Base-by-base conservation (phyloP, 1,284 basidiomycete species). In the Cutaneotrichosporon cutaneum region DNA sequence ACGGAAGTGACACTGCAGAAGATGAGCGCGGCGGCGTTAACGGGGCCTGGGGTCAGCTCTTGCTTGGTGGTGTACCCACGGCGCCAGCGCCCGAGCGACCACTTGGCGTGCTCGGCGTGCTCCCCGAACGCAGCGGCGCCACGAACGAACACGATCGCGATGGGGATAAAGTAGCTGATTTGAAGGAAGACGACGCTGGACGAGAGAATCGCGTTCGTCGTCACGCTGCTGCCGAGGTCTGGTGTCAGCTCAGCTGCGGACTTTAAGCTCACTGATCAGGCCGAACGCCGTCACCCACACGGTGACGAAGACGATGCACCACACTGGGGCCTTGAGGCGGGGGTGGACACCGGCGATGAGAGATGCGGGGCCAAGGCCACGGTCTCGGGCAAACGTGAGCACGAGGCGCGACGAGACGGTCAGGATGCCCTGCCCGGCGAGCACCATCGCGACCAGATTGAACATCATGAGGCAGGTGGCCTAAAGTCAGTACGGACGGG, bases 171-270 rank as follows among this genome's bases (percentile, higher is more conserved):
- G 53, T 72, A 74, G 14, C 63, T 62, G 56, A 68, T 65, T 52
- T 69, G 66, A 32, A 70, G 63, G 42, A 72, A 58, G 59, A 74
- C 67, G 22, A 70, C 55, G 67, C 10, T 82, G 68, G 11, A 61
- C 1, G 66, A 72, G n/a, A 80, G 66, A 57, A 82, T 81, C 26
- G 81, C 80, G 66, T 81, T 81, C 55, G 81, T 70, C 0, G 81
- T 80, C 76, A 74, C 82, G 79, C 70, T 84, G 77, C 58, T 87
- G 74, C 62, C 87, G 51, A 82, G 60, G 64, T 83, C 87, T 3
- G 72, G 32, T 11, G 36, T 58, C 21, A 58, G 47, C 39, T 42
- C 16, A 16, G 10, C 18, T 18, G 2, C 39, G 18, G n/a, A n/a
- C n/a, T n/a, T n/a, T 16, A 1, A 36, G 45, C 48, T 70, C 32